Base-by-base conservation (phyloP, 306 rosid species). In the Quercus rubra region DNA sequence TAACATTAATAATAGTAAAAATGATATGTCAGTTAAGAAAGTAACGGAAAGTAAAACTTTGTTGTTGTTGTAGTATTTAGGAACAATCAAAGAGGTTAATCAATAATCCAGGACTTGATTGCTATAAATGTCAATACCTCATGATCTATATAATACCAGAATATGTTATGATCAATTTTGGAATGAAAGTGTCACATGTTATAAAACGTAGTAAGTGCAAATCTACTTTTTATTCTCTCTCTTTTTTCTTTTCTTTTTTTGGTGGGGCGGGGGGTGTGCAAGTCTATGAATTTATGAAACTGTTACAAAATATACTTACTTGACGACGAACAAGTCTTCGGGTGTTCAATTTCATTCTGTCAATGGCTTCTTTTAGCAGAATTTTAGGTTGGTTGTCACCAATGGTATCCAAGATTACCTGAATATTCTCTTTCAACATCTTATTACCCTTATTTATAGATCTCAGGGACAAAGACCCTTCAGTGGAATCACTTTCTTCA, bases 251-350 rank as follows among this genome's bases (percentile, higher is more conserved):
- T 49, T 49, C 15, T 49, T 49, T 49, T 46, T 46, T 46, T 11
- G 54, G 54, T 3, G 54, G 54, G 54, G 54, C 2, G 30, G 31
- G 25, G 23, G 63, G 27, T 3, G 9, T 73, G 54, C 66, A 66
- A 41, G 70, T 73, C 62, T 57, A 56, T 56, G 51, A 23, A 51
- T 71, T 71, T 8, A 33, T 4, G 35, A 71, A 49, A 25, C 8
- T 71, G 30, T 67, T 59, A 23, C 13, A 74, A 58, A 59, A 28
- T 19, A 74, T 67, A 52, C 83, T 78, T 74, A 92, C 98, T 93
- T 92, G 98, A 33, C 93, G 97, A 46, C 93, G 97, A 86, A 91
- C 90, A 66, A 94, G 90, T 87, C 94, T 92, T 80, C 88, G 80
- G 74, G 94, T 92, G 84, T 94, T 92, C 71, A 90, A 64, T 82